Conservation (phyloP, 768 basidiomycete genomes). For the Candolleomyces efflorescens region DNA sequence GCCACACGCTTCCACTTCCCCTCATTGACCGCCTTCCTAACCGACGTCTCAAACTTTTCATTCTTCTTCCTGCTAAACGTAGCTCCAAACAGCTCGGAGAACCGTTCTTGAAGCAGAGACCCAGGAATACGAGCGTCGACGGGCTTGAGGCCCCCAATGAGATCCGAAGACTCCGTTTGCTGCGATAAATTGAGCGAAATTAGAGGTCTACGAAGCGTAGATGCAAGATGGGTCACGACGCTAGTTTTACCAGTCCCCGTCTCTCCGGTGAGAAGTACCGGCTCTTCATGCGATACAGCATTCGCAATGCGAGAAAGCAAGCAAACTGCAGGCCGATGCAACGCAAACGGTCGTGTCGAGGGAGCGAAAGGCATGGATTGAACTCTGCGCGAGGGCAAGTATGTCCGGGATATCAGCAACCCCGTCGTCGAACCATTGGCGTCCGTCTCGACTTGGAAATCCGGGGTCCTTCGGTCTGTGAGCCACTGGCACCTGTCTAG, state of each 20-base stretch:
- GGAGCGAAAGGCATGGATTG: constrained; percentile 31
- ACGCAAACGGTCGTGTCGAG: constrained; percentile 65
- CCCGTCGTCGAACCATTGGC: constrained; percentile 54
- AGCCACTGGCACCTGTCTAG: constrained; percentile 69
- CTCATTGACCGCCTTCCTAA: constrained; percentile 76
- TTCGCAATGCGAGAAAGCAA: constrained; percentile 80
- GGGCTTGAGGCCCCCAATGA: constrained; percentile 96
- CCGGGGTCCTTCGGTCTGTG: constrained; percentile 59
- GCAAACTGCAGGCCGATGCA: constrained; percentile 80
- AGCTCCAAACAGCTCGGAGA: constrained; percentile 73
- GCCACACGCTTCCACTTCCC: constrained; percentile 83
- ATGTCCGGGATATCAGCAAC: constrained; percentile 60
- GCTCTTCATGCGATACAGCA: constrained; percentile 69
- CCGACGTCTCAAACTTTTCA: constrained; percentile 75
- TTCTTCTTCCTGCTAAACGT: constrained; percentile 93
- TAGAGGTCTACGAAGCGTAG: constrained; percentile 68
- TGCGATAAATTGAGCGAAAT: constrained; percentile 92
- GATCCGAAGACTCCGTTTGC: constrained; percentile 92
- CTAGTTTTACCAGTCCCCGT: constrained; percentile 99
- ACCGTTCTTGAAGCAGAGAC: constrained; percentile 62
- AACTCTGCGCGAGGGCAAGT: constrained; percentile 42
- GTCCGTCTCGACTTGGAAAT: constrained; percentile 65
- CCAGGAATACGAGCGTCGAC: constrained; percentile 82
- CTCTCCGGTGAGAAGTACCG: constrained; percentile 90
- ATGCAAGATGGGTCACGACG: constrained; percentile 80